Percentiles rank a stretch among this genome's conserved stretches.
These are phyloP conservation scores for Melanogaster broomeanus DNA, from an alignment of 768 basidiomycete species.

Conservation along the genomic window DNA sequence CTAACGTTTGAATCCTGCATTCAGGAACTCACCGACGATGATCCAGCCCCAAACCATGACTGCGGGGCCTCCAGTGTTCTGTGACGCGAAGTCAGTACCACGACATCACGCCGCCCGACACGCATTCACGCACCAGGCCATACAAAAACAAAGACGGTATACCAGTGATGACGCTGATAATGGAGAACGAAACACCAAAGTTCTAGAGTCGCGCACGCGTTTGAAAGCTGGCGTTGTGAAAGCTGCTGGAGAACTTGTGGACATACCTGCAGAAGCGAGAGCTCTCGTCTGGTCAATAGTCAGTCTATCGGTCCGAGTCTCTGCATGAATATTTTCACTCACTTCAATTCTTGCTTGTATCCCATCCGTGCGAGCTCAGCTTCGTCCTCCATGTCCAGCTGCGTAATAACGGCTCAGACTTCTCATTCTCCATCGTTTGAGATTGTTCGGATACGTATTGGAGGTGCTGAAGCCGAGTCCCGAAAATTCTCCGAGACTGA, in stretches of 20 bases:
- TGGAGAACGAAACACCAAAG: constrained; percentile 74
- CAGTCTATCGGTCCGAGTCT: neutral
- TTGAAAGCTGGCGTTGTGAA: neutral
- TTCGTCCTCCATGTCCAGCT: constrained; percentile 46
- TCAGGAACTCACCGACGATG: constrained; percentile 50
- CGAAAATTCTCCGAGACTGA: too few species aligned
- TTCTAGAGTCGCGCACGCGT: constrained; percentile 36
- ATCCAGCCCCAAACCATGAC: constrained; percentile 82
- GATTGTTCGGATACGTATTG: too few species aligned
- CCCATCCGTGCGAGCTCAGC: constrained; percentile 68
- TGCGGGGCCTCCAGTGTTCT: constrained; percentile 75
- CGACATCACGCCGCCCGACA: neutral
- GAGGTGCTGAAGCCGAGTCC: too few species aligned
- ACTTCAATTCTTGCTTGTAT: constrained; percentile 72
- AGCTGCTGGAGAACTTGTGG: neutral
- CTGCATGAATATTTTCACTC: constrained; percentile 12
- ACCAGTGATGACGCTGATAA: constrained; percentile 76
- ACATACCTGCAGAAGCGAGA: constrained; percentile 61
- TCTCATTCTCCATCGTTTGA: too few species aligned
- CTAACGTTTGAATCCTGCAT: neutral
- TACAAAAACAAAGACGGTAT: constrained; percentile 69
- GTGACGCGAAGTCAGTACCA: neutral
- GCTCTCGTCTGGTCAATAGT: constrained; percentile 49
- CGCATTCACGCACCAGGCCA: constrained; percentile 52
- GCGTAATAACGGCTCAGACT: too few species aligned